These are phyloP conservation scores for Termitomyces bulborhizus DNA, from an alignment of 768 basidiomycete species.

Conservation along the genomic window DNA sequence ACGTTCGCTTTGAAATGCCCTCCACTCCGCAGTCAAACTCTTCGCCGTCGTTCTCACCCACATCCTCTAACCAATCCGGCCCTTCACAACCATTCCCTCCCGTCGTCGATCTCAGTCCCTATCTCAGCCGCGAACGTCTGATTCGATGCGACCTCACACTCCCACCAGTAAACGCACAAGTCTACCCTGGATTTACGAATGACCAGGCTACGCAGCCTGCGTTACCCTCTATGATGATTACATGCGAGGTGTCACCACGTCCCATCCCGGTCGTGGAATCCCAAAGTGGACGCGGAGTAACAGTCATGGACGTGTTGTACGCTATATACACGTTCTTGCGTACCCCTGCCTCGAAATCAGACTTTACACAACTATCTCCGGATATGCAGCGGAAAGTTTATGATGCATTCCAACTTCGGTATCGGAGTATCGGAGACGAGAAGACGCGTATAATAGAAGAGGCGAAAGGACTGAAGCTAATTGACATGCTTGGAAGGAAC, in stretches of 20 bases:
- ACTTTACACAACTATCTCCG: conserved; percentile 32
- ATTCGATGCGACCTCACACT: conserved; percentile 12
- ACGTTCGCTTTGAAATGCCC: conserved; percentile 19
- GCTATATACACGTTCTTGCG: conserved; percentile 40
- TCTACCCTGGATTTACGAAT: conserved; percentile 13
- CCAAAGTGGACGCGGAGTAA: conserved; percentile 18
- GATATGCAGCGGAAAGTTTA: conserved; percentile 27
- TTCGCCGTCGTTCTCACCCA: conserved; percentile 11
- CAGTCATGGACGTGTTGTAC: conserved; percentile 41
- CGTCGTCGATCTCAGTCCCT: conserved; percentile 12
- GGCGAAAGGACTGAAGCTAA: conserved; percentile 42
- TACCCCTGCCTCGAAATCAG: conserved; percentile 27
- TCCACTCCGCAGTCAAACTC: conserved; percentile 12
- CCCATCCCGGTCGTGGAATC: conserved; percentile 26
- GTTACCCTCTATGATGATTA: conserved; percentile 24
- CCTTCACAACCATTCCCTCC: conserved; percentile 15
- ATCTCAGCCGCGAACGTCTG: conserved; percentile 6
- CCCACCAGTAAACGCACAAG: conserved; percentile 3
- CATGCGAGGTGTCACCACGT: conserved; percentile 20
- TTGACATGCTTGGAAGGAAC: conserved; percentile 45
- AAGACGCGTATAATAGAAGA: conserved; percentile 31
- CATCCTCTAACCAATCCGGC: conserved; percentile 9
- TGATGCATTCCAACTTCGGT: conserved; percentile 36
- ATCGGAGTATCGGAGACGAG: conserved; percentile 23
- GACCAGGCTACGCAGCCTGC: conserved; percentile 31